Conservation (phyloP, 129 eudicot species). For the Flaveria robusta region DNA sequence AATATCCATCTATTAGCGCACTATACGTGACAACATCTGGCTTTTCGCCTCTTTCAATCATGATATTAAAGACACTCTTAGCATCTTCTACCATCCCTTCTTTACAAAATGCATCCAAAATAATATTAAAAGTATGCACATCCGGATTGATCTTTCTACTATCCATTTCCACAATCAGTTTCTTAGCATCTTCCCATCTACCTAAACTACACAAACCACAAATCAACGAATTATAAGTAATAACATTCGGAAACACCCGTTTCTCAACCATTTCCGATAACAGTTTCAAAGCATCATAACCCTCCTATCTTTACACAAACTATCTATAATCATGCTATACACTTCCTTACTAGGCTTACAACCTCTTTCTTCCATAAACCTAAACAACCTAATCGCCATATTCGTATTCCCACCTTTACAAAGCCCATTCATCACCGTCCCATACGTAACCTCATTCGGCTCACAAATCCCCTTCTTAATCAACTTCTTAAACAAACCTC, state of each 20-base stretch:
- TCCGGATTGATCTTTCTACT: constrained; percentile 18
- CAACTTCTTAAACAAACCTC: constrained; percentile 36
- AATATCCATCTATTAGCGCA: constrained; percentile 47
- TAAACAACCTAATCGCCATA: constrained; percentile 35
- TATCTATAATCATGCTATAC: constrained; percentile 33
- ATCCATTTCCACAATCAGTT: constrained; percentile 35
- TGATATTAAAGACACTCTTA: not conserved
- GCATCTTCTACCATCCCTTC: constrained; percentile 49
- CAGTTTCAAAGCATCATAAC: constrained; percentile 15
- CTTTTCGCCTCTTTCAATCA: constrained; percentile 28
- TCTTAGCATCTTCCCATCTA: constrained; percentile 34
- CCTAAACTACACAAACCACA: constrained; percentile 37
- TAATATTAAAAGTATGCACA: constrained; percentile 28
- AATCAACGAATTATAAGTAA: constrained; percentile 43
- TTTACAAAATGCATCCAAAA: constrained; percentile 42
- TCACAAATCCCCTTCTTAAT: constrained; percentile 23
- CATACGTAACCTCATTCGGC: constrained; percentile 38
- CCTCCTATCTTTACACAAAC: constrained; percentile 38
- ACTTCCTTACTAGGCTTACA: constrained; percentile 17
- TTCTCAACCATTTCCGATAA: constrained; percentile 26
- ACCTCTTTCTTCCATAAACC: constrained; percentile 34
- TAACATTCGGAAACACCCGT: constrained; percentile 30
- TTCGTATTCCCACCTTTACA: constrained; percentile 40
- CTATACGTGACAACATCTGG: constrained; percentile 40
- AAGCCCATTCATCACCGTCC: constrained; percentile 47